Conservation (phyloP, 2,329 filamentous ascomycete species). For the Trichoderma sp. region DNA sequence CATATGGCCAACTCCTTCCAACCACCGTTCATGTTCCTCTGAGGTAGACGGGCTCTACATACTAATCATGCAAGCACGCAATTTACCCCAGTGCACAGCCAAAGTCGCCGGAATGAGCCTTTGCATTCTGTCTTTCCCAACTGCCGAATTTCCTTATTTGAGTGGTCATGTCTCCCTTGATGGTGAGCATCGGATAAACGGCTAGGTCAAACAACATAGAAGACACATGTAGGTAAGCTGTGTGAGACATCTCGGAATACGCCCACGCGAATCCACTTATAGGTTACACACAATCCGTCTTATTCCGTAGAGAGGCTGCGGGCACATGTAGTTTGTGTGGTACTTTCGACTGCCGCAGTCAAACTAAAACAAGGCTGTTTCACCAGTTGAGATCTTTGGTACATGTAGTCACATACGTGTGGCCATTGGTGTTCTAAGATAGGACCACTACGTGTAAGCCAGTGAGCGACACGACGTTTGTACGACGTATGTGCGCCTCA, state of each 20-base stretch:
- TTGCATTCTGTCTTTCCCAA: background rate
- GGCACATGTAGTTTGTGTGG: background rate
- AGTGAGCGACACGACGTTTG: background rate
- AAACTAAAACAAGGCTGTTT: background rate
- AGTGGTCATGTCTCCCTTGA: background rate
- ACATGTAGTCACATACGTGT: background rate
- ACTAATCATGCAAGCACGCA: background rate
- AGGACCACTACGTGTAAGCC: background rate
- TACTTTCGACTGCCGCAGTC: background rate
- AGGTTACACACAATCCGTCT: background rate
- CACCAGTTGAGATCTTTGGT: background rate
- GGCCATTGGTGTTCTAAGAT: background rate
- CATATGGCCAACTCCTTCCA: background rate
- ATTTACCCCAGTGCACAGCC: background rate
- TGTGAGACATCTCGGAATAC: background rate
- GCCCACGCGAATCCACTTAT: background rate
- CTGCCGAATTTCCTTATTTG: too few species aligned
- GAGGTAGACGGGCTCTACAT: background rate
- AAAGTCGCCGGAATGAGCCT: background rate
- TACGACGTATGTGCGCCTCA: background rate
- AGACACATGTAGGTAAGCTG: background rate
- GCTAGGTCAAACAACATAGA: background rate
- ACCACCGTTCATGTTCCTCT: background rate
- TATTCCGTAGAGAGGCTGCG: background rate
- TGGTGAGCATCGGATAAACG: background rate